Percentiles rank a stretch among this genome's conserved stretches.
Conservation (phyloP, 1,139 yeast genomes). For the Blastobotrys buckinghamii region DNA sequence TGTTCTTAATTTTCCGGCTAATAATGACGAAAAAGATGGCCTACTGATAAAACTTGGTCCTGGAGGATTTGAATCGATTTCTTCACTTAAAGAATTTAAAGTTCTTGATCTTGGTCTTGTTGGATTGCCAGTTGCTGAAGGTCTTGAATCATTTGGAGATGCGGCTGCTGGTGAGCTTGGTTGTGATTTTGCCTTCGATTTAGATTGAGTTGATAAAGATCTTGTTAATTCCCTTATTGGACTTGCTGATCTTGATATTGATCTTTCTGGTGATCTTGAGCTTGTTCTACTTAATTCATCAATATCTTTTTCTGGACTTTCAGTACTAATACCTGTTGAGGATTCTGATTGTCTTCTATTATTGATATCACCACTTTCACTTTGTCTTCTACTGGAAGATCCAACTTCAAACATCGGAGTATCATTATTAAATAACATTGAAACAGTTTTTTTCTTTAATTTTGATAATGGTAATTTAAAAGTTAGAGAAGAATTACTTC, state of each 20-base stretch:
- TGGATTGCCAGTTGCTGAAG: constrained; percentile 1
- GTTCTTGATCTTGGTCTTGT: constrained; percentile 14
- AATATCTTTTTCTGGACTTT: background rate
- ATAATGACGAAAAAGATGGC: constrained; percentile 19
- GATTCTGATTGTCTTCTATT: constrained; percentile 5
- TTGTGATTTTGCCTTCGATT: constrained; percentile 7
- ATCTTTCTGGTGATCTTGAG: background rate
- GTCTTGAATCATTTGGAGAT: constrained; percentile 2
- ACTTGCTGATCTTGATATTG: constrained; percentile 1
- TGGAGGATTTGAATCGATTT: background rate
- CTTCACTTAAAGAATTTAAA: constrained; percentile 11
- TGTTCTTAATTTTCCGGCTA: constrained; percentile 16
- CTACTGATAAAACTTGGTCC: constrained; percentile 12
- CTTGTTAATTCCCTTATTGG: constrained; percentile 3
- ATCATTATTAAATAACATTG: constrained; percentile 17
- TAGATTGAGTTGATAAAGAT: constrained; percentile 16
- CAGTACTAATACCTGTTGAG: background rate
- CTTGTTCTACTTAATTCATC: background rate
- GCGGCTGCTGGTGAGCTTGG: background rate
- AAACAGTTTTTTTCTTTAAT: constrained; percentile 18
- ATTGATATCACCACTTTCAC: constrained; percentile 1
- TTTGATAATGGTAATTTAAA: constrained; percentile 16
- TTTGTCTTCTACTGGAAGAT: constrained; percentile 4
- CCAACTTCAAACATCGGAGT: constrained; percentile 6
- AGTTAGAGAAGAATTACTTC: constrained; percentile 2